A percentile compares a stretch with the other conserved stretches of the same genome.
phyloP scores from a whole-genome alignment of 176 grass and related monocot species.

The Tillandsia fasciculata region DNA sequence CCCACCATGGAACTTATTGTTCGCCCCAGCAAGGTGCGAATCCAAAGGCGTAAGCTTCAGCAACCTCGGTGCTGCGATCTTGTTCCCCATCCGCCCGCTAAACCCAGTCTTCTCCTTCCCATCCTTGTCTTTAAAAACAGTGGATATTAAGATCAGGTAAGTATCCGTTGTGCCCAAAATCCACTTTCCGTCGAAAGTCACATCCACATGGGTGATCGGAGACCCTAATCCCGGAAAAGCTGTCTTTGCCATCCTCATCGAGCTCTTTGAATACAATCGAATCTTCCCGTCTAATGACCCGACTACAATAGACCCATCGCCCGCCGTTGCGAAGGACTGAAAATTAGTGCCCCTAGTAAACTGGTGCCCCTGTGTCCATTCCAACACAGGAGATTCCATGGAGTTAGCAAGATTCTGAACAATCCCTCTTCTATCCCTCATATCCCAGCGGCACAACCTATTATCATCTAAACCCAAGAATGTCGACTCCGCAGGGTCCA shows the following conservation, averaged over 20 bases:
- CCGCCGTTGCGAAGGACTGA: conserved; percentile 71
- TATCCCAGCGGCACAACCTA: conserved; percentile 73
- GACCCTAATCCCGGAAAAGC: conserved; percentile 92
- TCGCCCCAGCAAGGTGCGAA: conserved; percentile 52
- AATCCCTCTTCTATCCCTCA: conserved; percentile 64
- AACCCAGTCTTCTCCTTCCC: conserved; percentile 87
- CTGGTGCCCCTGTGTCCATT: conserved; percentile 90
- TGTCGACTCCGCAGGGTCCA: conserved; percentile 74
- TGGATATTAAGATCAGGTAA: conserved; percentile 71
- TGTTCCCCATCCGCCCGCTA: conserved; percentile 63
- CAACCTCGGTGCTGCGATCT: conserved; percentile 83
- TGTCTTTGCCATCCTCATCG: conserved; percentile 99
- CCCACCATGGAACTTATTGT: conserved; percentile 62
- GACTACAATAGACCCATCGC: conserved; percentile 86
- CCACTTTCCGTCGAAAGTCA: conserved; percentile 85
- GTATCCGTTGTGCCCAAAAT: conserved; percentile 73
- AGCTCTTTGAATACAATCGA: conserved; percentile 76
- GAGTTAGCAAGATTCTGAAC: conserved; percentile 60
- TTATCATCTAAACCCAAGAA: conserved; percentile 86
- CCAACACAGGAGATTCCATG: conserved; percentile 44
- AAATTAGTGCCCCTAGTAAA: conserved; percentile 85
- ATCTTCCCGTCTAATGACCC: conserved; percentile 94
- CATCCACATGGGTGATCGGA: conserved; percentile 83
- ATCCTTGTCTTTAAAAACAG: conserved; percentile 85
- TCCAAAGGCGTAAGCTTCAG: conserved; percentile 80